Percentiles rank a stretch among this genome's conserved stretches.
Evolutionary conservation across 345 rosid genomes (phyloP).

Genomic region (Moricandia arvensis): DNA sequence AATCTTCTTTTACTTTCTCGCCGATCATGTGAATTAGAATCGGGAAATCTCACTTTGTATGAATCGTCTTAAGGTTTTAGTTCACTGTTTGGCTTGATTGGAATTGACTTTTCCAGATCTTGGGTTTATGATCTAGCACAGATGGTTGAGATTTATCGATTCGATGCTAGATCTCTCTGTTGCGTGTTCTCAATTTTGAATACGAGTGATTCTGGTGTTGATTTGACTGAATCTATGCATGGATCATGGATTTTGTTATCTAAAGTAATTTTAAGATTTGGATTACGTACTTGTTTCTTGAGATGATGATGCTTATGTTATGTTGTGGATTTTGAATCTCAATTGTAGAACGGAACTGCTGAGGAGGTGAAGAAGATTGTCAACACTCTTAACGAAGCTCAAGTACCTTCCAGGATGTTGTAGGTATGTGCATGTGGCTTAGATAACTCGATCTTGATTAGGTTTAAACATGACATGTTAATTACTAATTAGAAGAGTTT

Average conservation of each 20-base stretch:
- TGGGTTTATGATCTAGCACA: neutral
- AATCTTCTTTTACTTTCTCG: neutral
- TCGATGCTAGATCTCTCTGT: neutral
- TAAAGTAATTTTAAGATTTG: no score
- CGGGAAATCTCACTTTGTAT: neutral
- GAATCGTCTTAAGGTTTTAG: neutral
- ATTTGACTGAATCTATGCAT: neutral
- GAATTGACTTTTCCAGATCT: neutral
- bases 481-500: neutral
- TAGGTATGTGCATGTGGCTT: slow-evolving; percentile 47
- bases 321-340: neutral
- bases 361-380: slow-evolving; percentile 95
- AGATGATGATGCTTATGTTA: neutral
- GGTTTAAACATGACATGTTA: neutral
- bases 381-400: slow-evolving; percentile 55
- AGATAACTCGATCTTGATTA: neutral
- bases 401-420: slow-evolving; percentile 79
- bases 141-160: neutral
- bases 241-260: neutral
- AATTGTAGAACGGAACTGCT: slow-evolving; percentile 71
- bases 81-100: neutral
- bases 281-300: neutral
- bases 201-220: neutral
- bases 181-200: neutral
- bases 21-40: slow-evolving; percentile 8